Percentiles rank a stretch among this genome's conserved stretches.
phyloP scores from a whole-genome alignment of 495 filamentous ascomycete genomes.

The Penicillium argentinense region DNA sequence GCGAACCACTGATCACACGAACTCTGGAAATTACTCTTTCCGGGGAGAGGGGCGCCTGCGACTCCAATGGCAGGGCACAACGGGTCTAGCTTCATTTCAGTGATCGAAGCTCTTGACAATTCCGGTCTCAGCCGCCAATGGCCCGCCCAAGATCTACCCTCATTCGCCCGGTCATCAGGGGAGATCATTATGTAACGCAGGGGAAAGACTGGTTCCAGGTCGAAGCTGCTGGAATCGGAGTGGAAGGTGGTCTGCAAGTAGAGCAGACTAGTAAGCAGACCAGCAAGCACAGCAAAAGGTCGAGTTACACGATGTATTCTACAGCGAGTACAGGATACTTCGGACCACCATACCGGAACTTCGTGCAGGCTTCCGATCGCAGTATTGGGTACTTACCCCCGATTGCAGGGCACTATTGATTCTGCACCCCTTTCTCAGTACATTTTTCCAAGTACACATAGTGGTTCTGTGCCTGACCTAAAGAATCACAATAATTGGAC shows the following conservation, averaged over 20 bases:
- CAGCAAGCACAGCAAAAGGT: too few species aligned
- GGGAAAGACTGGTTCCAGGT: slow-evolving; percentile 12
- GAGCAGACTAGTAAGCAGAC: too few species aligned
- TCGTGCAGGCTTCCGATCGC: not conserved
- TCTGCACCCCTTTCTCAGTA: too few species aligned
- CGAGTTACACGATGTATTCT: not conserved
- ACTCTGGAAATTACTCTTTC: not conserved
- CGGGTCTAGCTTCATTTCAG: not conserved
- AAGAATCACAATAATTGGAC: slow-evolving; percentile 1
- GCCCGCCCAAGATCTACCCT: slow-evolving; percentile 17
- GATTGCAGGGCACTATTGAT: too few species aligned
- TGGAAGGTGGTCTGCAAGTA: not conserved
- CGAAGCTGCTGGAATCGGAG: slow-evolving; percentile 18
- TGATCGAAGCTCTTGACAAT: not conserved
- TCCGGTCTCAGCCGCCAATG: slow-evolving; percentile 14
- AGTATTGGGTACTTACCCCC: not conserved
- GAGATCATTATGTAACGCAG: slow-evolving; percentile 29
- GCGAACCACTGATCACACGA: not conserved
- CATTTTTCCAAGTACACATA: too few species aligned
- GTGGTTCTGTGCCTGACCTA: not conserved
- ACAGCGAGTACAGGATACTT: slow-evolving; percentile 10
- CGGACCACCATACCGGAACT: too few species aligned
- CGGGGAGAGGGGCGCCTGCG: too few species aligned
- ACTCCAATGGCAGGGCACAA: not conserved
- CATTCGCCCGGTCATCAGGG: slow-evolving; percentile 10